Evolutionary conservation across 2,329 filamentous ascomycete species (phyloP), one percentile per base, ranked within the genome.

Genomic region (Allantophomopsis lycopodina): DNA sequence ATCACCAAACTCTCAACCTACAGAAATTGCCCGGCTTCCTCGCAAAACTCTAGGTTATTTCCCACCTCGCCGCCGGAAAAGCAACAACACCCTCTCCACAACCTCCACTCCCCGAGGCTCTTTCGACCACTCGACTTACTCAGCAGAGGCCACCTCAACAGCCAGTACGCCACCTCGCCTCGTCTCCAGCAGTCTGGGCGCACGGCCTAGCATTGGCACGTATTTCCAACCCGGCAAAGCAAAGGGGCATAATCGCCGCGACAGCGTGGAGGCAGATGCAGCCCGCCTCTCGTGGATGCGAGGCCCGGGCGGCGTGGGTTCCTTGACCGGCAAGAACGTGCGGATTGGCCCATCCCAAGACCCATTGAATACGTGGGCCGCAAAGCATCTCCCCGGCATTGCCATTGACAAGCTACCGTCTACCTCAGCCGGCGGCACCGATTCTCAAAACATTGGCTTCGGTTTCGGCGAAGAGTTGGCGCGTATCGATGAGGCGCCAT

Each of bases 271-370:
- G 44, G 54, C 53, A 48, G 55, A 50, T 58, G 60, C 52, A 51
- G 58, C 48, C 48, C 62, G 54, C 48, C 66, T 73, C 2, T 64
- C 66, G 4, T 82, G 83, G 64, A 79, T 95, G 59, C 74, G 79
- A 33, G 83, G 85, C 1, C 86, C 89, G 2, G 89, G 89, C 15
- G 89, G 87, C 12, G 85, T 96, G 2, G 89, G 89, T 7, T 87
- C 85, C 0, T 73, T 96, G 57, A 8, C 32, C 14, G 71, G 70
- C 28, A 74, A 73, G 48, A 76, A 73, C 47, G 76, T 84, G 23
- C 74, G 77, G 39, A 74, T 73, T 11, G 89, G 89, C 0, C 88
- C 89, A 3, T 86, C 83, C 7, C 77, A 81, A 48, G 89, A 96
- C 56, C 76, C 78, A 5, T 64, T 96, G 44, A 95, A 89, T 56